A percentile compares a stretch with the other conserved stretches of the same genome.
Evolutionary conservation across 1,284 basidiomycete genomes (phyloP).

Genomic region (Mycena citricolor): DNA sequence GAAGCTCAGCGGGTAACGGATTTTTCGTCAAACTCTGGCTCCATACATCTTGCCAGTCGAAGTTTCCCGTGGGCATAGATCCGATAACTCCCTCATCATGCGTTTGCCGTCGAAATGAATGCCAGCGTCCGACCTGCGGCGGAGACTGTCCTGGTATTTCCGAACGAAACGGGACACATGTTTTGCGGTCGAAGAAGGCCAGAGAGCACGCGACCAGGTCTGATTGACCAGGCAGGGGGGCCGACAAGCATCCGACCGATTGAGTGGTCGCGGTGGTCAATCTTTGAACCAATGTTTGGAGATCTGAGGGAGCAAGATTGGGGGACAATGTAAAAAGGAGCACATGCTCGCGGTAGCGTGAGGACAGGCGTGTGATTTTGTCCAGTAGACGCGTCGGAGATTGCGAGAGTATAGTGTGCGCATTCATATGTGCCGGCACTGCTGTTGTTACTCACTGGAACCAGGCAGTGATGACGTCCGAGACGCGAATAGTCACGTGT

Average conservation of each 20-base stretch:
- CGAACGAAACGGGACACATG: slow-evolving; percentile 53
- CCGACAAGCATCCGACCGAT: slow-evolving; percentile 61
- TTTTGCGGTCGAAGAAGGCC: slow-evolving; percentile 42
- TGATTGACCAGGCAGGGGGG: slow-evolving; percentile 36
- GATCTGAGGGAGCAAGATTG: slow-evolving; percentile 38
- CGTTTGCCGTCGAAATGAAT: slow-evolving; percentile 46
- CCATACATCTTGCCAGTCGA: slow-evolving; percentile 58
- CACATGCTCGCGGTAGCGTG: slow-evolving; percentile 34
- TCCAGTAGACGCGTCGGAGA: slow-evolving; percentile 37
- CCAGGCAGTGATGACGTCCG: too few species aligned
- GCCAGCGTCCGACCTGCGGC: slow-evolving; percentile 69
- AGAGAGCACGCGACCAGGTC: slow-evolving; percentile 50
- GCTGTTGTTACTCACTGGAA: too few species aligned
- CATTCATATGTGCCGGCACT: too few species aligned
- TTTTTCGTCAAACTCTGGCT: slow-evolving; percentile 29
- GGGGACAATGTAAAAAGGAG: slow-evolving; percentile 54
- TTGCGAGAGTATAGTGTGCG: slow-evolving; percentile 42
- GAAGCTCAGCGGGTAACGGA: slow-evolving; percentile 39
- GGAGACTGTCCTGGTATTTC: slow-evolving; percentile 53
- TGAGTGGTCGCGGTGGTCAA: slow-evolving; percentile 42
- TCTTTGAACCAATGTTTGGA: slow-evolving; percentile 45
- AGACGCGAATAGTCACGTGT: too few species aligned
- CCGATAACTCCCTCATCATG: too few species aligned
- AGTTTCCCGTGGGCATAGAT: slow-evolving; percentile 20
- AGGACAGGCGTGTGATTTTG: slow-evolving; percentile 36